Evolutionary conservation across 2,329 filamentous ascomycete genomes (phyloP).

Genomic region (Xylaria sp.): DNA sequence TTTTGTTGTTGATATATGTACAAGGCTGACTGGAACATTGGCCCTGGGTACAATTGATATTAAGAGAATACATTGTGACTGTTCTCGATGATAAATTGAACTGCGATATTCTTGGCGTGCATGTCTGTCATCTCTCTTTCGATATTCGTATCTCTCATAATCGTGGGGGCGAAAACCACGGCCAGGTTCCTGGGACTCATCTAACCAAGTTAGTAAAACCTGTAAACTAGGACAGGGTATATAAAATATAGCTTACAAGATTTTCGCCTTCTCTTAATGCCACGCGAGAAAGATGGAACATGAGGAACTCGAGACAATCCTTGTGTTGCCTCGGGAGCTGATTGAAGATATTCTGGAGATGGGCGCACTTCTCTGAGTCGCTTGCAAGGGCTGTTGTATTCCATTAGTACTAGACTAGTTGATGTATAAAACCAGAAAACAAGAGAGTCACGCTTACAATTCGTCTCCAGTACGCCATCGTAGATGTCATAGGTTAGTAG

Average conservation of each 20-base stretch:
- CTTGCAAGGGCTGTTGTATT: slow-evolving; percentile 63
- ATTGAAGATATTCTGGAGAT: slow-evolving; percentile 75
- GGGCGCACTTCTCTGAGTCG: slow-evolving; percentile 69
- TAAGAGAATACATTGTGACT: slow-evolving; percentile 79
- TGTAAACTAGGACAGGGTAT: neutral
- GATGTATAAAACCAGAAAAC: neutral
- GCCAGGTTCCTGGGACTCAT: slow-evolving; percentile 97
- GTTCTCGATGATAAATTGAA: slow-evolving; percentile 93
- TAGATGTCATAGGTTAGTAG: slow-evolving; percentile 93
- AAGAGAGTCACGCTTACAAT: slow-evolving; percentile 57
- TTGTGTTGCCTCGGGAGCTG: slow-evolving; percentile 82
- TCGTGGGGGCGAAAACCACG: slow-evolving; percentile 96
- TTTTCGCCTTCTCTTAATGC: slow-evolving; percentile 84
- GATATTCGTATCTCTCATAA: slow-evolving; percentile 89
- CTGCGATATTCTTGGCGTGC: slow-evolving; percentile 86
- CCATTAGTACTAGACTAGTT: slow-evolving; percentile 19
- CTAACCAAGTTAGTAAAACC: slow-evolving; percentile 48
- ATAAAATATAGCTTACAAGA: slow-evolving; percentile 66
- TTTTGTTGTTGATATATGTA: slow-evolving; percentile 33
- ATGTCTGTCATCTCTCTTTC: slow-evolving; percentile 97
- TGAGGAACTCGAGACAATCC: slow-evolving; percentile 89
- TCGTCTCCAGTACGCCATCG: slow-evolving; percentile 83
- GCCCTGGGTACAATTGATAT: slow-evolving; percentile 17
- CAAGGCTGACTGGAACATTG: slow-evolving; percentile 26
- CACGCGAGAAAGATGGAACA: slow-evolving; percentile 90